Evolutionary conservation across 2,329 filamentous ascomycete genomes (phyloP).

Genomic region (Colletotrichum sojae): DNA sequence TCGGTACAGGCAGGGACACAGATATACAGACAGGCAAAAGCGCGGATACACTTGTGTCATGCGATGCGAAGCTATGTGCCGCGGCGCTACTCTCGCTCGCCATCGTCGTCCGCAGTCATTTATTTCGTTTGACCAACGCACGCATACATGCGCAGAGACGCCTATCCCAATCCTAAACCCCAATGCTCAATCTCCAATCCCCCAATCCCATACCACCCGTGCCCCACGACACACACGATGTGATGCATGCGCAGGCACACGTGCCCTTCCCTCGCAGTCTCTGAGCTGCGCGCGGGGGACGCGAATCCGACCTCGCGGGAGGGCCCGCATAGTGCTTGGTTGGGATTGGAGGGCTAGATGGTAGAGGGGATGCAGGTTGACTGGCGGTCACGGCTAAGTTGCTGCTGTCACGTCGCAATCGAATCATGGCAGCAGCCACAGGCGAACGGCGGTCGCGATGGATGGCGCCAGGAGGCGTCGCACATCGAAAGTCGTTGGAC

Average conservation of each 20-base stretch:
- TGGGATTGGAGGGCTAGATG: slow-evolving; percentile 1
- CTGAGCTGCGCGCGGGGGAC: slow-evolving; percentile 31
- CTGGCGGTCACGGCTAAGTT: background rate
- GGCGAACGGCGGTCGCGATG: background rate
- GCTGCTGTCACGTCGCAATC: slow-evolving; percentile 25
- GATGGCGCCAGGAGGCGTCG: slow-evolving; percentile 5
- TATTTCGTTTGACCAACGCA: slow-evolving; percentile 23
- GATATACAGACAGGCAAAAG: too few relatives aligned
- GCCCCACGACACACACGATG: slow-evolving; percentile 5
- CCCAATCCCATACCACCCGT: background rate
- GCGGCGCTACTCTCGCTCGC: slow-evolving; percentile 8
- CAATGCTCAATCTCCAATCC: background rate
- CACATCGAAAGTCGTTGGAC: slow-evolving; percentile 5
- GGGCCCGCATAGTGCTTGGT: slow-evolving; percentile 26
- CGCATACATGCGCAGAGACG: slow-evolving; percentile 23
- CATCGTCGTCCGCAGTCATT: background rate
- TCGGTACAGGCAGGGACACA: too few relatives aligned
- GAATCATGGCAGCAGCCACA: background rate
- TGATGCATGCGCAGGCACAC: background rate
- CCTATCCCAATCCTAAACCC: slow-evolving; percentile 15
- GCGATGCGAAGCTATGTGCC: background rate
- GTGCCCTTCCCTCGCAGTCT: slow-evolving; percentile 7
- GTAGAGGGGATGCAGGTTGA: too few relatives aligned
- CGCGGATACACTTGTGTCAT: background rate
- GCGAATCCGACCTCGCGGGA: slow-evolving; percentile 34